A percentile compares a stretch with the other conserved stretches of the same genome.
Evolutionary conservation across 768 basidiomycete species (phyloP).

Genomic region (Daedaleopsis sinensis): DNA sequence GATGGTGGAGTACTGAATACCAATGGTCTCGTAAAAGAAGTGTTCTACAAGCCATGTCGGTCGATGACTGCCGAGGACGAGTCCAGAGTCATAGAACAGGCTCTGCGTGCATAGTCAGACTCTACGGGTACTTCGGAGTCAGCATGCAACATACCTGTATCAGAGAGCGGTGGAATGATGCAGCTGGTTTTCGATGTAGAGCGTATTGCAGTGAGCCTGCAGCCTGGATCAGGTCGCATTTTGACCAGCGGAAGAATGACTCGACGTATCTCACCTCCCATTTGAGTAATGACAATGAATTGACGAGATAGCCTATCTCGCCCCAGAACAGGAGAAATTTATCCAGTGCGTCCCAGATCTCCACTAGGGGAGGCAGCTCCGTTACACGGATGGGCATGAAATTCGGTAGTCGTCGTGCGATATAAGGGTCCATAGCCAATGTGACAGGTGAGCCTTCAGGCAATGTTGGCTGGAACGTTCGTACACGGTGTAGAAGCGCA

Average conservation of each 20-base stretch:
- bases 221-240: conserved; percentile 34
- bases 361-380: conserved; percentile 47
- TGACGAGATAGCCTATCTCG: conserved; percentile 51
- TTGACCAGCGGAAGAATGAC: neutral
- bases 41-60: conserved; percentile 60
- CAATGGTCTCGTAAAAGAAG: conserved; percentile 67
- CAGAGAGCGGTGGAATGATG: conserved; percentile 65
- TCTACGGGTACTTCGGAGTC: neutral
- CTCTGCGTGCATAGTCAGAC: conserved; percentile 41
- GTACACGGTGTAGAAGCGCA: conserved; percentile 44
- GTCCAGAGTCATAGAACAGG: conserved; percentile 57
- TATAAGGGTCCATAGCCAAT: conserved; percentile 65
- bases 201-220: conserved; percentile 51
- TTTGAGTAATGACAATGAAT: conserved; percentile 46
- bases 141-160: conserved; percentile 50
- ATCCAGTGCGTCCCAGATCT: conserved; percentile 55
- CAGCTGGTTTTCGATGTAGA: conserved; percentile 39
- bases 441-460: conserved; percentile 48
- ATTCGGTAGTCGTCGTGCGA: conserved; percentile 67
- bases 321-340: conserved; percentile 57
- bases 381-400: conserved; percentile 71
- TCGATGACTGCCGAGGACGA: conserved; percentile 53
- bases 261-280: conserved; percentile 58
- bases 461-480: conserved; percentile 40
- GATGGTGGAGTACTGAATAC: conserved; percentile 53